Conservation (phyloP, 1,284 basidiomycete genomes). For the Schizopora paradoxa region DNA sequence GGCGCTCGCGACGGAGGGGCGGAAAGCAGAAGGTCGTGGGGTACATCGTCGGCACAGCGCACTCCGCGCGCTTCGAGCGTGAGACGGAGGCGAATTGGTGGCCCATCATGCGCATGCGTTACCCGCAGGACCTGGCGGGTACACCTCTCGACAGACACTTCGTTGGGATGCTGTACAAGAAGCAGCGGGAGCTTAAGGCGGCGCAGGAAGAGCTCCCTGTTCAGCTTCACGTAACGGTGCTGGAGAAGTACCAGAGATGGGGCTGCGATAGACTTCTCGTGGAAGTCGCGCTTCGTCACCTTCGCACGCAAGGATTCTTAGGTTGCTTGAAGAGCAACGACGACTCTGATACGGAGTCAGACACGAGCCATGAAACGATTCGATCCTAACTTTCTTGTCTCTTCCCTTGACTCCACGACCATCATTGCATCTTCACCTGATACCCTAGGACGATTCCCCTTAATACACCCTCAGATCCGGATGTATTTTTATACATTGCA, state of each 20-base stretch:
- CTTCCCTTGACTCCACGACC: no score
- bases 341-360: no score
- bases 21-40: constrained; percentile 6
- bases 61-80: constrained; percentile 12
- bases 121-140: constrained; percentile 7
- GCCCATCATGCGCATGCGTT: constrained; percentile 5
- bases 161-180: constrained; percentile 11
- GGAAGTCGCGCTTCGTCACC: constrained; percentile 12
- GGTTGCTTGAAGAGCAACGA: no score
- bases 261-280: constrained; percentile 14
- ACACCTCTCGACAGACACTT: constrained; percentile 14
- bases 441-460: no score
- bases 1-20: background rate
- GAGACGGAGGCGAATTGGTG: constrained; percentile 10
- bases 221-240: constrained; percentile 9
- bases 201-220: no score
- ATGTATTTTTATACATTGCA: no score
- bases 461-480: no score
- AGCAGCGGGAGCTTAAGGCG: no score
- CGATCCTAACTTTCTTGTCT: no score
- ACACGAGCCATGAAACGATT: no score
- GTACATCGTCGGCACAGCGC: constrained; percentile 12
- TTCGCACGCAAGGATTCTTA: constrained; percentile 7
- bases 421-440: no score
- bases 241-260: constrained; percentile 7